Evolutionary conservation across 495 filamentous ascomycete species (phyloP).

Genomic region (Aspergillus ellipticus): DNA sequence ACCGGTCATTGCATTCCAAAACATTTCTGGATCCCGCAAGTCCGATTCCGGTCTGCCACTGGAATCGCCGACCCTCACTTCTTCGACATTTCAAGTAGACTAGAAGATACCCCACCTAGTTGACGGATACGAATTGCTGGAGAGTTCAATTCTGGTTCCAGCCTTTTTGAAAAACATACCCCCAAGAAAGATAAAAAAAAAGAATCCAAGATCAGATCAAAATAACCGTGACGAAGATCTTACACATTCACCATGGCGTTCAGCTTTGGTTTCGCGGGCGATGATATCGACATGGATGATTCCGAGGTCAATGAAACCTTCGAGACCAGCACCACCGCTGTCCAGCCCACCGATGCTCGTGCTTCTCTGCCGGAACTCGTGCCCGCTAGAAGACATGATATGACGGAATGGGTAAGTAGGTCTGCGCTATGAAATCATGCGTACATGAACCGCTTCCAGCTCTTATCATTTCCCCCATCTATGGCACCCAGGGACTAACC

Average conservation of each 20-base stretch:
- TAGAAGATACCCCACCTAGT: neutral
- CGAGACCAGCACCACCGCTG: conserved; percentile 11
- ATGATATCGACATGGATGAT: conserved; percentile 71
- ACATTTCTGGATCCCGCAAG: neutral
- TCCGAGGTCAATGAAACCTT: conserved; percentile 29
- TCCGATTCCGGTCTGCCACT: neutral
- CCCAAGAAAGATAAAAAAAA: no score
- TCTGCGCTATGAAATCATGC: no score
- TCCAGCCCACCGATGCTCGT: conserved; percentile 1
- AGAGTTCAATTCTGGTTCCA: neutral
- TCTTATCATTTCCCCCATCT: conserved; percentile 5
- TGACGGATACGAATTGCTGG: neutral
- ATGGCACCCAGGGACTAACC: conserved; percentile 44
- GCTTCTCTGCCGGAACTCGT: conserved; percentile 31
- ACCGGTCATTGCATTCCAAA: neutral
- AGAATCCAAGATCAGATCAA: neutral
- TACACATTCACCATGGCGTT: conserved; percentile 44
- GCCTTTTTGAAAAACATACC: no score
- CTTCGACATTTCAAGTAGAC: neutral
- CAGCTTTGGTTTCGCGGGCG: conserved; percentile 77
- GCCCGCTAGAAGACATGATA: conserved; percentile 36
- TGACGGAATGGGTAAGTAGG: conserved; percentile 50
- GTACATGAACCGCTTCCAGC: no score
- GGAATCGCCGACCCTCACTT: neutral
- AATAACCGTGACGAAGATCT: neutral